Evolutionary conservation across 2,329 filamentous ascomycete species (phyloP), one percentile per base, ranked within the genome.

Genomic region (Incumbomyces delicatus): DNA sequence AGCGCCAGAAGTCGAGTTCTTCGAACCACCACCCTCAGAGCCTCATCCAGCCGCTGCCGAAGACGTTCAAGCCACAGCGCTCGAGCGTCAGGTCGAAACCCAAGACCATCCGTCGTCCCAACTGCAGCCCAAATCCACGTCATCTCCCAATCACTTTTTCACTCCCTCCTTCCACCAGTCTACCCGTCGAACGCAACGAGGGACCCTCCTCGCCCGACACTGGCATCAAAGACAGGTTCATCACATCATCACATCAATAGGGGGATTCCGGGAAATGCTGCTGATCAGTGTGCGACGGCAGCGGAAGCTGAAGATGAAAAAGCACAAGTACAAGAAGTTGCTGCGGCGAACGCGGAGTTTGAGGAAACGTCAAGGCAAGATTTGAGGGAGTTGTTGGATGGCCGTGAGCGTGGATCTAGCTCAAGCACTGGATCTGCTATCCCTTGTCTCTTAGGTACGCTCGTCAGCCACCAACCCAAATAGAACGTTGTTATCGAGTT

Each of bases 291-390:
- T 95, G 58, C 88, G 83, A 75, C 78, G 92, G 66, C 87, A 94
- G 69, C 76, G 88, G 63, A 94, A 92, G 72, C 72, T 95, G 62
- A 95, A 88, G 80, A 98, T 98, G 89, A 98, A 98, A 85, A 98
- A 96, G 80, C 90, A 96, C 78, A 98, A 98, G 81, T 95, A 95
- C 70, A 96, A 95, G 88, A 98, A 98, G 80, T 74, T 96, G 57
- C 88, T 95, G 85, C 86, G 84, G 75, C 78, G 81, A 68, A 95
- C 90, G 61, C 80, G 90, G 65, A 90, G 87, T 64, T 67, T 88
- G 72, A 83, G 90, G 63, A 81, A 88, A 63, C 94, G 89, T 73
- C 73, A 92, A 60, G 87, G 85, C 60, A 77, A 81, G 61, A 53
- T 57, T 41, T 57, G 45, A 52, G 31, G 31, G 29, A 14, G 16